Base-by-base conservation (phyloP, 768 basidiomycete genomes). In the Rhodotorula toruloides region DNA sequence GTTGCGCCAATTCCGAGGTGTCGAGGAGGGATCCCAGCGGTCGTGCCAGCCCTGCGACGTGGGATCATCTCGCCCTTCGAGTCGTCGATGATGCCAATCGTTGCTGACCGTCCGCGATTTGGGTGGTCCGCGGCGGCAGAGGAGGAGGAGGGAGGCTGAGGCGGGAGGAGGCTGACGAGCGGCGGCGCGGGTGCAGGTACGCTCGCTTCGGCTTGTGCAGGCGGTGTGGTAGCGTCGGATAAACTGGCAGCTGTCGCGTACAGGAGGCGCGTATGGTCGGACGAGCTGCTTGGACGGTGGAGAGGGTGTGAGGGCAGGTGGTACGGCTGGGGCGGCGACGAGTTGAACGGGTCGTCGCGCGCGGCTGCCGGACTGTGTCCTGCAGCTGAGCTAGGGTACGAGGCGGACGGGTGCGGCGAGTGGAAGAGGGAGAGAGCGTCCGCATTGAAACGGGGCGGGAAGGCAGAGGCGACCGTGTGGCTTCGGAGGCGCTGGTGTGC, bases 61-160 rank as follows among this genome's bases (percentile, higher is more conserved):
- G 49, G 59, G 47, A 55, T 36, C 40, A 61, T 61, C 25, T 59
- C 37, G 39, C 56, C 61, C 36, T 56, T n/a, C 27, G 34, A 36
- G 36, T 65, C 70, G 59, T 71, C 63, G 13, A 67, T 32, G 59
- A 57, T 68, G 2, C 63, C 66, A 48, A 72, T 65, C 40, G 71
- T 72, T 21, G 71, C 71, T 0, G 71, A 57, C 14, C 71, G 55
- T 2, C 67, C 64, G 25, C 70, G 58, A 8, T 4, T 42, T 22
- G 29, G 43, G 48, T 39, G 52, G 16, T 9, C 56, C 32, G 50
- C 27, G 34, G 39, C 34, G 25, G 43, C 22, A 21, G 61, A 22
- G 36, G 40, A 27, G 10, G 52, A 8, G 21, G 37, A 7, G 21
- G 27, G 3, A 27, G 44, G 2, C 10, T 13, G 22, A 29, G 25